A percentile compares a stretch with the other conserved stretches of the same genome.
phyloP scores from a whole-genome alignment of 805 yeast species.

The Pichia exigua region DNA sequence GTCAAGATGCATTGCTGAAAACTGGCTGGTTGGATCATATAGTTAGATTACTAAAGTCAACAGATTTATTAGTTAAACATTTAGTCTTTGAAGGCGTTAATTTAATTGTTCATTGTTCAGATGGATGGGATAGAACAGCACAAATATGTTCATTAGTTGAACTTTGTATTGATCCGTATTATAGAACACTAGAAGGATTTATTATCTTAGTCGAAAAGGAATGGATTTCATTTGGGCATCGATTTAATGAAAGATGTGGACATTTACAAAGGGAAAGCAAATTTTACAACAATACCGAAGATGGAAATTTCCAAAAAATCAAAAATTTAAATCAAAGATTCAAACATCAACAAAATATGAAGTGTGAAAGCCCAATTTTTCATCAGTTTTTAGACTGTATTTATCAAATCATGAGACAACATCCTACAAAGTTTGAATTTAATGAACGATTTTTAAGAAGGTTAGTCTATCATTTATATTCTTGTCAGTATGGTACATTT shows the following conservation, averaged over 20 bases:
- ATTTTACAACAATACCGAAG: conserved; percentile 36
- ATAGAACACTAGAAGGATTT: conserved; percentile 82
- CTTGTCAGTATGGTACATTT: conserved; percentile 94
- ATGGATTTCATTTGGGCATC: conserved; percentile 92
- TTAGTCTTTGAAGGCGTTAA: conserved; percentile 77
- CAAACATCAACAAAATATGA: conserved; percentile 40
- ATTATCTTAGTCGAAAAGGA: conserved; percentile 83
- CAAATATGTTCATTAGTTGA: conserved; percentile 81
- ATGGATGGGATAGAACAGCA: conserved; percentile 97
- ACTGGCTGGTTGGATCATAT: conserved; percentile 78
- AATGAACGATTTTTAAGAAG: conserved; percentile 83
- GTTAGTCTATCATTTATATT: conserved; percentile 76
- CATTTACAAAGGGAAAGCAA: conserved; percentile 52
- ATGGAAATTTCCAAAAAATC: conserved; percentile 30
- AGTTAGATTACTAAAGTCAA: conserved; percentile 59
- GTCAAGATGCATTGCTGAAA: conserved; percentile 49
- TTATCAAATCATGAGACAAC: conserved; percentile 66
- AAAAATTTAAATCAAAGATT: conserved; percentile 44
- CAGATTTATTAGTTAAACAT: conserved; percentile 73
- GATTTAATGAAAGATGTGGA: conserved; percentile 77
- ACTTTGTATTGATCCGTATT: conserved; percentile 84
- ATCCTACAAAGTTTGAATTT: conserved; percentile 71
- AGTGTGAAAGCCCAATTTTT: conserved; percentile 81
- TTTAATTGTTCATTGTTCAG: conserved; percentile 86
- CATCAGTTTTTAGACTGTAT: conserved; percentile 91